A percentile compares a stretch with the other conserved stretches of the same genome.
These are phyloP conservation scores for Hippophae gyantsensis DNA, from an alignment of 306 rosid species.

Conservation along the genomic window DNA sequence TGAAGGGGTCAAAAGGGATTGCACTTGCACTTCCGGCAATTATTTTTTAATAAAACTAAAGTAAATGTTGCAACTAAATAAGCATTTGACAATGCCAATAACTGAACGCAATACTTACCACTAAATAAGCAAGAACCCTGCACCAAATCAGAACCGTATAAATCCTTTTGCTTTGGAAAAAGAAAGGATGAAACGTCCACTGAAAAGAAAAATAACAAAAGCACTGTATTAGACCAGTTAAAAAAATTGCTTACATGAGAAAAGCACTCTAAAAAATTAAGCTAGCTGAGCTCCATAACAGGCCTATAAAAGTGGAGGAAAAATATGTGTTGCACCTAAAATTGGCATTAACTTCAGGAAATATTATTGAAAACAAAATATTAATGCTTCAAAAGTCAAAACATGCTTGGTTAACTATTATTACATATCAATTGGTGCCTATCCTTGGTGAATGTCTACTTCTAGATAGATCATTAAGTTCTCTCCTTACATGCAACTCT, in stretches of 20 bases:
- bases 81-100: not conserved
- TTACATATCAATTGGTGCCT: not conserved
- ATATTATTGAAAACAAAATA: not conserved
- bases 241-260: not conserved
- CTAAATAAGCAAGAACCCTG: slow-evolving; percentile 43
- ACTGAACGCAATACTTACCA: slow-evolving; percentile 25
- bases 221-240: slow-evolving; percentile 4
- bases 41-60: not conserved
- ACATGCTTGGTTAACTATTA: not conserved
- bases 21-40: not conserved
- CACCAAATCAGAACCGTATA: slow-evolving; percentile 50
- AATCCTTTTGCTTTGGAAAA: slow-evolving; percentile 36
- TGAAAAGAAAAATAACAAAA: slow-evolving; percentile 23
- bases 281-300: not conserved
- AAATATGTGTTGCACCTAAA: not conserved
- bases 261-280: not conserved
- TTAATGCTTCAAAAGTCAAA: not conserved
- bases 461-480: too few relatives aligned
- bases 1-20: too few relatives aligned
- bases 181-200: slow-evolving; percentile 52
- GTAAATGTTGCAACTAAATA: not conserved
- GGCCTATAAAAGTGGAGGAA: not conserved
- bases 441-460: too few relatives aligned
- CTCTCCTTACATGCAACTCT: too few relatives aligned
- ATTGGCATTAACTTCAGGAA: not conserved